Evolutionary conservation across 371 early-diverging fungal genomes (phyloP).

Genomic region (Rhizomucor pusillus): DNA sequence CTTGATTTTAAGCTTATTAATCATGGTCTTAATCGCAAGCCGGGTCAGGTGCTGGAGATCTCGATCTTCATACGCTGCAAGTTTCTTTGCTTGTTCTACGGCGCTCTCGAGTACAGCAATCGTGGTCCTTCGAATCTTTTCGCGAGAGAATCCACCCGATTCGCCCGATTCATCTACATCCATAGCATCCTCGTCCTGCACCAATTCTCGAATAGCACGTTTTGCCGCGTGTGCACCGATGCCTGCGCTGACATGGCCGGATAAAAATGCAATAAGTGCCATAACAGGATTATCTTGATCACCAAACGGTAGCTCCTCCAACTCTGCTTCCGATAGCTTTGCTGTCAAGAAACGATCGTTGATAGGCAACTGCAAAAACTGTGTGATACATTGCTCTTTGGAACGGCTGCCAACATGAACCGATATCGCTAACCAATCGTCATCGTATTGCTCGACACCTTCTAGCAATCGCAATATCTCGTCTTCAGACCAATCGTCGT

Average conservation of each 20-base stretch:
- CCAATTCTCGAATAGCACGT: conserved; percentile 30
- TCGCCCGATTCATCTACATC: conserved; percentile 17
- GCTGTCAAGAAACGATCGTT: conserved; percentile 49
- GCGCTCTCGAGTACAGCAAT: conserved; percentile 58
- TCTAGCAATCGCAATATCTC: conserved; percentile 94
- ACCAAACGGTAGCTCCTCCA: conserved; percentile 39
- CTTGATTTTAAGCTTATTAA: conserved; percentile 84
- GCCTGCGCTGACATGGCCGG: conserved; percentile 46
- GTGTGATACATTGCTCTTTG: conserved; percentile 93
- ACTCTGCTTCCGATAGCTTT: conserved; percentile 21
- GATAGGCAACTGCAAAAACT: conserved; percentile 95
- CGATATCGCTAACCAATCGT: conserved; percentile 97
- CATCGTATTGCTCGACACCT: conserved; percentile 93
- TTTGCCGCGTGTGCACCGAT: conserved; percentile 48
- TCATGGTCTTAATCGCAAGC: conserved; percentile 78
- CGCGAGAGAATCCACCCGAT: conserved; percentile 27
- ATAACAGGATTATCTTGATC: conserved; percentile 41
- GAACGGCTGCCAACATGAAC: conserved; percentile 93
- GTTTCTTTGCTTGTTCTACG: conserved; percentile 57
- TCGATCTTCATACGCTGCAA: conserved; percentile 73
- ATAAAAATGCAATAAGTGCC: conserved; percentile 42
- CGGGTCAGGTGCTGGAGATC: conserved; percentile 81
- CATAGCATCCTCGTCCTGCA: conserved; percentile 16
- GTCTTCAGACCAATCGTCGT: conserved; percentile 85
- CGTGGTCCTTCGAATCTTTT: conserved; percentile 49